Base-by-base conservation (phyloP, 208 protist genomes). In the Trypanosoma vivax region DNA sequence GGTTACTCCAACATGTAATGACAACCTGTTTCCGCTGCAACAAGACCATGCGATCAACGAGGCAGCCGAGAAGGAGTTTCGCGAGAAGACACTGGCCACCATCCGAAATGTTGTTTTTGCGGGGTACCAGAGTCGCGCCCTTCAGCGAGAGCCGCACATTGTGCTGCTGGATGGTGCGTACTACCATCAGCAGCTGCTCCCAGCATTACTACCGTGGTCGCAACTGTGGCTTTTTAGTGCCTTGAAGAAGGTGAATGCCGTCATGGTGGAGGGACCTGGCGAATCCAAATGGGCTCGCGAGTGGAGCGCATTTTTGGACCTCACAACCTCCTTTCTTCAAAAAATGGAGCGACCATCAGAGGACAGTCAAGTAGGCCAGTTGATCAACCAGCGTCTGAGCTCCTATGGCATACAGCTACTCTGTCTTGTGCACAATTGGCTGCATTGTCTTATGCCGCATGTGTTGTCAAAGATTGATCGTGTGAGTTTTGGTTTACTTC, bases 401-500 rank as follows among this genome's bases (percentile, higher is more conserved):
- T 52, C 74, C 16, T 73, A 73, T 45, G 71, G 66, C 25, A 70
- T 85, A 25, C 81, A 96, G 68, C 65, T 96, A 38, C 65, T 97
- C 34, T 94, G 93, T 60, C 76, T 97, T 38, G 67, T 84, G 7
- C 70, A 83, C 35, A 84, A 92, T 50, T 97, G 92, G 91, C 74
- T 97, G 16, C 70, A 89, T 65, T 72, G 76, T 5, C 70, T 97
- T 37, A 73, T 98, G 25, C 92, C 94, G 16, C 91, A 97, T 62
- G 79, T 96, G 13, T 67, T 97, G 16, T 53, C 75, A 18, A 97
- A 97, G 75, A 96, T 98, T 55, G 72, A 97, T 60, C 88, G 94
- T 23, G 94, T 98, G 42, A 79, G 89, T 48, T 98, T 91, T 53
- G 94, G 95, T 23, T 50, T 97, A 10, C 57, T 97, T 43, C 82